These are phyloP conservation scores for Quercus ilex DNA, from an alignment of 306 rosid species.

Conservation along the genomic window DNA sequence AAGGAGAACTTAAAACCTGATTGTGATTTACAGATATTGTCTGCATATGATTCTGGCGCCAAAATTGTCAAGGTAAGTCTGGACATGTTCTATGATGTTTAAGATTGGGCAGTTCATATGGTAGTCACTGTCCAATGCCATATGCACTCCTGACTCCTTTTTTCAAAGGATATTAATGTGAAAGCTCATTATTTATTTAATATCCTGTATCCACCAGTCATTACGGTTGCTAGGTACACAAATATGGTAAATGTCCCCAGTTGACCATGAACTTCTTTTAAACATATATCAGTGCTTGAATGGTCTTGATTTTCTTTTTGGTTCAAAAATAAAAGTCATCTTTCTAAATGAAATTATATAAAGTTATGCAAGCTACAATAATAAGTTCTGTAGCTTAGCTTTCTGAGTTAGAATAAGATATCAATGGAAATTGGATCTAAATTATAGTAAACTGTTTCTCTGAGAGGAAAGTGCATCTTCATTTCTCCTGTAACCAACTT, in stretches of 20 bases:
- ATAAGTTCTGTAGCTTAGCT: not conserved
- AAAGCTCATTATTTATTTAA: not conserved
- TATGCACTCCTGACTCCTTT: conserved; percentile 7
- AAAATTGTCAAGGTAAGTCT: conserved; percentile 71
- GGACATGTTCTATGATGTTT: conserved; percentile 11
- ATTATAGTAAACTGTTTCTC: not conserved
- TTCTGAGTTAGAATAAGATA: not conserved
- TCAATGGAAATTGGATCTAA: not conserved
- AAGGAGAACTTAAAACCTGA: not conserved
- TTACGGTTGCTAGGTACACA: not conserved
- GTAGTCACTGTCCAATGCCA: not conserved
- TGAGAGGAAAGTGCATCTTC: not conserved
- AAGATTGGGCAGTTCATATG: not conserved
- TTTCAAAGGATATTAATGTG: not conserved
- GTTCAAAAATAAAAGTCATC: not conserved
- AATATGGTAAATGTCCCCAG: not conserved
- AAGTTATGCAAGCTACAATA: too few species aligned
- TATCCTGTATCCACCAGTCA: not conserved
- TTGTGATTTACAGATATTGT: conserved; percentile 55
- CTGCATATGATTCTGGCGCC: conserved; percentile 69
- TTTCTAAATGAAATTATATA: not conserved
- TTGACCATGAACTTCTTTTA: not conserved
- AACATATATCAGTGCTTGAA: not conserved
- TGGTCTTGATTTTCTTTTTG: not conserved
- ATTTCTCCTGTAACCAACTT: not conserved